phyloP scores from a whole-genome alignment of 2,329 filamentous ascomycete species.

The Niveomyces coronatus region DNA sequence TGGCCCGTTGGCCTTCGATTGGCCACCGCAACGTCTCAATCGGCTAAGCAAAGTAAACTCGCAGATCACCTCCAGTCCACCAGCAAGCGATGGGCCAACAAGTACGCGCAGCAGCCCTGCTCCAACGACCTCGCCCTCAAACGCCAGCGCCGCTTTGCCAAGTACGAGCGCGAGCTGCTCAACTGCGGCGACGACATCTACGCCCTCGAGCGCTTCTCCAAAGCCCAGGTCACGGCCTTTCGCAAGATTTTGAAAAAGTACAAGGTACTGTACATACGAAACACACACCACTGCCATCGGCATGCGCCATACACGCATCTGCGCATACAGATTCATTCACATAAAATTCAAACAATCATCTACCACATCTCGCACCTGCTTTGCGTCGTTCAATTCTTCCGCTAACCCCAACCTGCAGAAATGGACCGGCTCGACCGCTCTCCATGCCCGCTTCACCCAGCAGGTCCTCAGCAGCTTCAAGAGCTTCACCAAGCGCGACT shows the following conservation, averaged over 20 bases:
- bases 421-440: slow-evolving; percentile 64
- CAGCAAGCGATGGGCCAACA: slow-evolving; percentile 36
- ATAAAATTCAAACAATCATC: too few species aligned
- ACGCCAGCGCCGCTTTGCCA: slow-evolving; percentile 41
- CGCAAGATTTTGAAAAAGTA: slow-evolving; percentile 82
- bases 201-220: slow-evolving; percentile 59
- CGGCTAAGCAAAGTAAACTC: not conserved
- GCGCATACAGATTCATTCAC: too few species aligned
- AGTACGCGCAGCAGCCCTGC: slow-evolving; percentile 24
- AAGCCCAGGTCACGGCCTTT: slow-evolving; percentile 66
- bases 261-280: slow-evolving; percentile 46
- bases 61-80: slow-evolving; percentile 39
- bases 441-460: slow-evolving; percentile 56
- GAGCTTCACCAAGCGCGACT: slow-evolving; percentile 61
- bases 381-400: not conserved
- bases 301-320: too few species aligned
- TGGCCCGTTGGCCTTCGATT: not conserved
- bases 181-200: slow-evolving; percentile 61
- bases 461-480: slow-evolving; percentile 55
- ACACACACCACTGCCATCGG: too few species aligned
- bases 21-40: too few species aligned
- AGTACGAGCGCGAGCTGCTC: slow-evolving; percentile 41
- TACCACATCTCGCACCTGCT: too few species aligned
- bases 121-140: slow-evolving; percentile 26
- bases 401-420: slow-evolving; percentile 38